phyloP scores from a whole-genome alignment of 257 asterid species.

The Petrea volubilis region DNA sequence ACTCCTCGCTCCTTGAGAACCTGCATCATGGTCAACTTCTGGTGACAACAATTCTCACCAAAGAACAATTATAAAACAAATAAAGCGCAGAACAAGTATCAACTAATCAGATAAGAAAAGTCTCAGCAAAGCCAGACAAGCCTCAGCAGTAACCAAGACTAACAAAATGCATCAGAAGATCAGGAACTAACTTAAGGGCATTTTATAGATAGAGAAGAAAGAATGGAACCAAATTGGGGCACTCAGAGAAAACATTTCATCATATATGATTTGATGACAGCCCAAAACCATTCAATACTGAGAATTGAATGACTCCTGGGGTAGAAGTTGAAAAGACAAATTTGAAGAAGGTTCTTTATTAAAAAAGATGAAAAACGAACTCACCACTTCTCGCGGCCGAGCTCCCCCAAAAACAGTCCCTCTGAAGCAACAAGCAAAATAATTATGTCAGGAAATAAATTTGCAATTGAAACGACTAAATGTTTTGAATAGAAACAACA shows the following conservation, averaged over 20 bases:
- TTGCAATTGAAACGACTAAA: conserved; percentile 15
- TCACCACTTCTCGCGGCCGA: conserved; percentile 86
- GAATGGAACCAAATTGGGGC: neutral
- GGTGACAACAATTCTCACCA: conserved; percentile 4
- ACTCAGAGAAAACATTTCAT: neutral
- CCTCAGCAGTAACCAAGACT: neutral
- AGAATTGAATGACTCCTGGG: neutral
- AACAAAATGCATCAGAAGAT: conserved; percentile 10
- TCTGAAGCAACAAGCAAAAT: conserved; percentile 44
- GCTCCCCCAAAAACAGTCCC: conserved; percentile 78
- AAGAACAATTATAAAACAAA: neutral
- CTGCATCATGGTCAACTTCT: conserved; percentile 33
- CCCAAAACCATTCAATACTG: conserved; percentile 1
- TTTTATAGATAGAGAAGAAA: neutral
- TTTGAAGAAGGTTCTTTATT: neutral
- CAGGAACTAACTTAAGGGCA: neutral
- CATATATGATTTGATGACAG: neutral
- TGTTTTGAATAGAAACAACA: conserved; percentile 11
- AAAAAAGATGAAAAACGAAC: conserved; percentile 24
- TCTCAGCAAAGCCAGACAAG: neutral
- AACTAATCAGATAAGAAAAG: neutral
- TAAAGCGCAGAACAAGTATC: conserved; percentile 11
- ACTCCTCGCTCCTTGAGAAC: conserved; percentile 75
- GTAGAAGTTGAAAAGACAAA: neutral
- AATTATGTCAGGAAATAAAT: conserved; percentile 27